Evolutionary conservation across 306 rosid genomes (phyloP).

Genomic region (Notholithocarpus densiflorus): DNA sequence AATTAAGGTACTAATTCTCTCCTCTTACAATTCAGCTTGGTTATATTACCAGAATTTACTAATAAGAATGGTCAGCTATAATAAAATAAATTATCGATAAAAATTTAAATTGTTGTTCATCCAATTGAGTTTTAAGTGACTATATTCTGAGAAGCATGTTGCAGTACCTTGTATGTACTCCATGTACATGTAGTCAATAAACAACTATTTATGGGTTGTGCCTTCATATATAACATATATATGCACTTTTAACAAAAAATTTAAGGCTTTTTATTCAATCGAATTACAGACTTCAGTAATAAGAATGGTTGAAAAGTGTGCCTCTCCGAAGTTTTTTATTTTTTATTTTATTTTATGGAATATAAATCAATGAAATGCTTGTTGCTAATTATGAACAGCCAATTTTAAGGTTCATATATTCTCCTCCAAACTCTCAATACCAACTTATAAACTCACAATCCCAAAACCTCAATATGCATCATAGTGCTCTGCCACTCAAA

Average conservation of each 20-base stretch:
- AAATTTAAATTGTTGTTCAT: background rate
- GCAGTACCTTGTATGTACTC: background rate
- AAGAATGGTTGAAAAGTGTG: background rate
- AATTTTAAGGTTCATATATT: background rate
- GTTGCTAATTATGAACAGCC: background rate
- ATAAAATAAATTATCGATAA: background rate
- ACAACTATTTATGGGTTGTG: background rate
- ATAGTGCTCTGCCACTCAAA: too few relatives aligned
- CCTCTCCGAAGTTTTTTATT: too few relatives aligned
- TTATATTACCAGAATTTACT: background rate
- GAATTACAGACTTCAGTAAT: background rate
- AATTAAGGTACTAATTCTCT: conserved; percentile 52
- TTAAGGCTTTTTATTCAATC: background rate
- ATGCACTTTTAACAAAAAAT: background rate
- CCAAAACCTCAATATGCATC: too few relatives aligned
- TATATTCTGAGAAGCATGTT: background rate
- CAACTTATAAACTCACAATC: too few relatives aligned
- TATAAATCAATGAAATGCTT: background rate
- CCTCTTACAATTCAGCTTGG: background rate
- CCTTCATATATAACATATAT: background rate
- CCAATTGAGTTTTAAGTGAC: background rate
- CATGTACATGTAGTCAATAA: background rate
- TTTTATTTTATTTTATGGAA: too few relatives aligned
- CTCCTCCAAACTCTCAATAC: too few relatives aligned
- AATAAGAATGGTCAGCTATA: background rate